Evolutionary conservation across 1,284 basidiomycete species (phyloP), one percentile per base, ranked within the genome.

Genomic region (Rhodotorula sp.): DNA sequence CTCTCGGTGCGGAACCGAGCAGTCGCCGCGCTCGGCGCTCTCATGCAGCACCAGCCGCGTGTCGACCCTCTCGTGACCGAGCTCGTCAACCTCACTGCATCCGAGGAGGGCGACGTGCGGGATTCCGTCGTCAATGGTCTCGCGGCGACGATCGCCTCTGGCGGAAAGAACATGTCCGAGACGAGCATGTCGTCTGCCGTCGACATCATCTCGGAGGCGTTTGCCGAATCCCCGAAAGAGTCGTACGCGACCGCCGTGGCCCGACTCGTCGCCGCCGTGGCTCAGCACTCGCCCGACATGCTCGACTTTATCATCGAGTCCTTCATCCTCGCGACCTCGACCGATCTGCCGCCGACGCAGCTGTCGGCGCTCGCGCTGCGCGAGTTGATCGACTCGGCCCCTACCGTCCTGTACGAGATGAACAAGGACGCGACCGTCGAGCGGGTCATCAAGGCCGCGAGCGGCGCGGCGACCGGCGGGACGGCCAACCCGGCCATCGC

Each of bases 1-100:
- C 83, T 86, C 4, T 88, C 87, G 26, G 93, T 99, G 42, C 88
- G 95, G 62, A 88, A 83, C 70, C 88, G 87, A 64, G 95, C 94
- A 0, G 92, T 89, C 0, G 85, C 88, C 44, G 95, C 91, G 42
- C 84, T 99, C 0, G 95, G 94, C 30, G 86, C 88, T n/a, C 84
- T 99, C 79, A 97, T 99, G 94, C 88, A 87, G 77, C 89, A 88
- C 79, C 93, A 95, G 78, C 87, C 91, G 5, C 83, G 91, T 68
- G 88, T 91, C 46, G 90, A 92, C 78, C 90, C 67, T 37, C 64
- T 76, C 55, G 58, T 75, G 10, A 92, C 91, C 15, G 95, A 98
- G 81, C 84, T 98, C 56, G 79, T 85, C 57, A 82, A 82, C 48
- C 81, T 82, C 24, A 79, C 83, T 8, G 87, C 85, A 15, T 71